phyloP scores from a whole-genome alignment of 768 basidiomycete genomes.

The Xerocomus spinulosus region DNA sequence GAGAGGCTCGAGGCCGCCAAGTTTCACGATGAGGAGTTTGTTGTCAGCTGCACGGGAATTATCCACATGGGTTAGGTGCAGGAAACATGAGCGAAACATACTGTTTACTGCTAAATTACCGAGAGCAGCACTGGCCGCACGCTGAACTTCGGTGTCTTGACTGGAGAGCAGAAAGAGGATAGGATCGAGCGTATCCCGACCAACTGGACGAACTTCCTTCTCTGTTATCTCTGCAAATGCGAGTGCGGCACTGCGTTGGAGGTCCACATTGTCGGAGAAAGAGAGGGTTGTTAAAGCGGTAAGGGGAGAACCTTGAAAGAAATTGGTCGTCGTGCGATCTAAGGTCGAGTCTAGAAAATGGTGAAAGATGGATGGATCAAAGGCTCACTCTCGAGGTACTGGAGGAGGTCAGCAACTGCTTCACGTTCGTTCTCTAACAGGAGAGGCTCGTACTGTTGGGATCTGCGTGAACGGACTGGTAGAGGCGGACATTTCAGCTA shows the following conservation, averaged over 20 bases:
- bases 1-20: slow-evolving; percentile 95
- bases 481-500: slow-evolving; percentile 19
- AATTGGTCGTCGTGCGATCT: slow-evolving; percentile 97
- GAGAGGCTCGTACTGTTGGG: slow-evolving; percentile 82
- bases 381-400: slow-evolving; percentile 91
- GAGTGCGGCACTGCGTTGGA: slow-evolving; percentile 95
- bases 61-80: slow-evolving; percentile 10
- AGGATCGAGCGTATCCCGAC: slow-evolving; percentile 95
- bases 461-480: slow-evolving; percentile 74
- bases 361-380: slow-evolving; percentile 1
- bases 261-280: slow-evolving; percentile 98
- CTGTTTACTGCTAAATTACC: slow-evolving; percentile 98
- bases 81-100: slow-evolving; percentile 42
- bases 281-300: slow-evolving; percentile 93
- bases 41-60: slow-evolving; percentile 71
- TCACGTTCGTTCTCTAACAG: slow-evolving; percentile 92
- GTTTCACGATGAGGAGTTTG: slow-evolving; percentile 96
- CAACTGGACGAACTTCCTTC: slow-evolving; percentile 96
- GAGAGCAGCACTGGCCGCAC: slow-evolving; percentile 94
- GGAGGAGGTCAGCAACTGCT: slow-evolving; percentile 94
- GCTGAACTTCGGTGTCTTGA: slow-evolving; percentile 98
- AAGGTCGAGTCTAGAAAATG: not conserved
- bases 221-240: slow-evolving; percentile 99
- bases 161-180: slow-evolving; percentile 95
- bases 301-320: slow-evolving; percentile 92